Base-by-base conservation (phyloP, 1,284 basidiomycete species). In the Entoloma clypeatum region DNA sequence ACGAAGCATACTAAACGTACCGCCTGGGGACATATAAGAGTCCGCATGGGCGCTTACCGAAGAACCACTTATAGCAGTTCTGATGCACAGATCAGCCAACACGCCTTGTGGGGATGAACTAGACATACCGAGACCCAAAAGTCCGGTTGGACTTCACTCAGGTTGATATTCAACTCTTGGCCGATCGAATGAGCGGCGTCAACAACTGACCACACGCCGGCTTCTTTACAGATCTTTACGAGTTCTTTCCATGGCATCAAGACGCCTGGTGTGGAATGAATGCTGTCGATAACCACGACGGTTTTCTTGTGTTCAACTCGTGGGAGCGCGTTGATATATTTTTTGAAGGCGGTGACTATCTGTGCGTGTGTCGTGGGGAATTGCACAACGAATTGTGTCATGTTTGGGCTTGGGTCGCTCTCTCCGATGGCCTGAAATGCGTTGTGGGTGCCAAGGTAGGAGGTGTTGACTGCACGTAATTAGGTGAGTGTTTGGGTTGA, bases 181-280 rank as follows among this genome's bases (percentile, higher is more conserved):
- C 89, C 89, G 32, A 92, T 80, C 3, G 81, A 79, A 59, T 94
- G 92, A 0, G 92, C 92, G 0, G 72, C 92, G 53, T 95, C 92
- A 9, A 95, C 63, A 14, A 92, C 60, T 38, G 74, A 83, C 59
- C 77, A 75, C 2, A 83, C 72, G 3, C 76, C 76, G 45, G 81
- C 79, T 48, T 85, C 74, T 49, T 72, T 72, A 55, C 82, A 85
- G 9, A 88, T 65, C 13, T 69, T 59, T 0, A 84, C 79, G 58
- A 93, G 69, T 47, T 79, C 73, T 56, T 83, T 68, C 92, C 92
- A 94, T 0, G 92, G 92, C 31, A 90, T 65, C 0, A 70, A 55
- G 2, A 78, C 75, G 0, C 84, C 91, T 0, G 91, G 91, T 28
- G 69, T 71, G 1, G 84, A 77, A 2, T 71, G 66, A 47, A 94